Conservation (phyloP, 306 rosid species). For the Fragaria ananassa region DNA sequence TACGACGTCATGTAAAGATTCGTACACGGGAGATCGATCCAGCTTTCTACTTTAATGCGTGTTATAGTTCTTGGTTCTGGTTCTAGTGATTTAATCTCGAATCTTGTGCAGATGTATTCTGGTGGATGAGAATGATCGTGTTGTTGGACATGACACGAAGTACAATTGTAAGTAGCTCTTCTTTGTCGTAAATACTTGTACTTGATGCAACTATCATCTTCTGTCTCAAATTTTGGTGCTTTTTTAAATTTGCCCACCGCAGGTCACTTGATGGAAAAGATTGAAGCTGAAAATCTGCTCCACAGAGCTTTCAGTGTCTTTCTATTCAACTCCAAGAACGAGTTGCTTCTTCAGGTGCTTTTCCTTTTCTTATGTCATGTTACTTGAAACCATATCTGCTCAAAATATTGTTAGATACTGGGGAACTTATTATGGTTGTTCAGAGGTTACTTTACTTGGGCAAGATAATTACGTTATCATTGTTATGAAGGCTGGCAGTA, state of each 20-base stretch:
- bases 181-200: background rate
- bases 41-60: background rate
- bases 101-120: conserved; percentile 72
- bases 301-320: conserved; percentile 98
- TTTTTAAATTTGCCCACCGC: conserved; percentile 4
- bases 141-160: conserved; percentile 92
- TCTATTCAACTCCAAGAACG: conserved; percentile 83
- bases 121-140: conserved; percentile 91
- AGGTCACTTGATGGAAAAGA: conserved; percentile 99
- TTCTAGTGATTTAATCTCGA: conserved; percentile 16
- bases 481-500: background rate
- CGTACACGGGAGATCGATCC: background rate
- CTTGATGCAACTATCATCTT: background rate
- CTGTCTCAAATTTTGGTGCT: conserved; percentile 16
- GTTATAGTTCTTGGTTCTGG: conserved; percentile 4
- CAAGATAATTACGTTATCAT: background rate
- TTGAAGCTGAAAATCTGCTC: conserved; percentile 76
- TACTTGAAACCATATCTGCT: background rate
- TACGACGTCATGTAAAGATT: background rate
- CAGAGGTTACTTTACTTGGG: background rate
- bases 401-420: background rate
- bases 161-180: conserved; percentile 72
- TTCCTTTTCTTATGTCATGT: conserved; percentile 5
- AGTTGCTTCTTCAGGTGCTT: conserved; percentile 93
- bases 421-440: background rate